Percentiles rank a stretch among this genome's conserved stretches.
These are phyloP conservation scores for Zygoascus meyerae DNA, from an alignment of 1,139 yeast genomes.

Conservation along the genomic window DNA sequence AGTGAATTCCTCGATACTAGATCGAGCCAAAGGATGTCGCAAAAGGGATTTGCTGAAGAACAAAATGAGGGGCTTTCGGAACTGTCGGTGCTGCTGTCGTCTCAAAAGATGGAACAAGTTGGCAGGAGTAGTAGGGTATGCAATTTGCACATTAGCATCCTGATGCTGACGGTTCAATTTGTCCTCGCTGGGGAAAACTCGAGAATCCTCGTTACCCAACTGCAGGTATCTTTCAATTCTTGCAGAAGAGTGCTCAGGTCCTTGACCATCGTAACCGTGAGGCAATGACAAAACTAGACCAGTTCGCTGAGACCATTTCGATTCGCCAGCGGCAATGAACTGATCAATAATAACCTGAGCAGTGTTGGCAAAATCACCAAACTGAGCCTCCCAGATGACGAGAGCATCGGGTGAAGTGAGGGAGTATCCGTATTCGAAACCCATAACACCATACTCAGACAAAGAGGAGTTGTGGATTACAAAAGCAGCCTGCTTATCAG, in stretches of 20 bases:
- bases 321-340: constrained; percentile 94
- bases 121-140: constrained; percentile 97
- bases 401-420: constrained; percentile 94
- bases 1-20: constrained; percentile 74
- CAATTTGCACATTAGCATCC: constrained; percentile 97
- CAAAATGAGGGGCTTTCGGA: constrained; percentile 88
- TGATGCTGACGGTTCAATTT: constrained; percentile 96
- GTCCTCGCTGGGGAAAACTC: constrained; percentile 84
- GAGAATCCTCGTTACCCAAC: constrained; percentile 92
- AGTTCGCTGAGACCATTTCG: constrained; percentile 98
- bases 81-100: constrained; percentile 99
- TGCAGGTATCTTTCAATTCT: constrained; percentile 96
- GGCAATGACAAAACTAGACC: constrained; percentile 94
- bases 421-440: constrained; percentile 98
- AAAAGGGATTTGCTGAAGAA: constrained; percentile 91
- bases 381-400: constrained; percentile 99
- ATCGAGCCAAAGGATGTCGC: constrained; percentile 97
- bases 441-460: constrained; percentile 98
- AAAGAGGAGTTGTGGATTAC: constrained; percentile 92
- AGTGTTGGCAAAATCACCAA: constrained; percentile 99
- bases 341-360: constrained; percentile 98
- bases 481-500: constrained; percentile 80
- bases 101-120: constrained; percentile 94
- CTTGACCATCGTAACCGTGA: constrained; percentile 99
- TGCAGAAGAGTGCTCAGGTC: constrained; percentile 99